Evolutionary conservation across 305 asterid genomes (phyloP).

Genomic region (Euphrasia arctica): DNA sequence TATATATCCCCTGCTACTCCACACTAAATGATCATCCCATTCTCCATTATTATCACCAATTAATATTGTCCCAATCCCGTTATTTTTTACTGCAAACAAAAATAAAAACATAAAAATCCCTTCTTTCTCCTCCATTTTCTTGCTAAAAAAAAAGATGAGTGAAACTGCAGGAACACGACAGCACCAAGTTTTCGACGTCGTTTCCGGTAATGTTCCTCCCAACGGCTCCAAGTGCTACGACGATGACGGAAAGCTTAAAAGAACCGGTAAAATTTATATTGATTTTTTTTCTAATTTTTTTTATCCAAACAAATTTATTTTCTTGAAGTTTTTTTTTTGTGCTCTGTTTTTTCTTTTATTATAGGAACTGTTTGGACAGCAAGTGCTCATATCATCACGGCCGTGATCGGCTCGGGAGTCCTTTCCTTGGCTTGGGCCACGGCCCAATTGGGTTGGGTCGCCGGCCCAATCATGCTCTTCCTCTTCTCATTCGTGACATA

Average conservation of each 20-base stretch:
- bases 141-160: conserved; percentile 42
- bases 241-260: conserved; percentile 81
- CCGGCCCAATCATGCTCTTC: conserved; percentile 77
- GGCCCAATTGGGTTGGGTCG: conserved; percentile 94
- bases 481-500: conserved; percentile 88
- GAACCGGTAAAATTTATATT: conserved; percentile 49
- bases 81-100: background rate
- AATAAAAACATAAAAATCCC: background rate
- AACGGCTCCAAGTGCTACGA: conserved; percentile 62
- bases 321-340: background rate
- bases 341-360: background rate
- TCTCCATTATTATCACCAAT: background rate
- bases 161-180: conserved; percentile 34
- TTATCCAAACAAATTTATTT: background rate
- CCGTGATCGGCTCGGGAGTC: conserved; percentile 97
- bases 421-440: conserved; percentile 92
- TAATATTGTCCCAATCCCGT: background rate
- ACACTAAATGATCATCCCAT: background rate
- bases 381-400: conserved; percentile 92
- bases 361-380: conserved; percentile 85
- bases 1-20: background rate
- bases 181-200: conserved; percentile 46
- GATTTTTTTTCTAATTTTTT: background rate
- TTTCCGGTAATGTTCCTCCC: conserved; percentile 41
- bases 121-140: background rate